Evolutionary conservation across 768 basidiomycete species (phyloP).

Genomic region (Macrolepiota albuminosa): DNA sequence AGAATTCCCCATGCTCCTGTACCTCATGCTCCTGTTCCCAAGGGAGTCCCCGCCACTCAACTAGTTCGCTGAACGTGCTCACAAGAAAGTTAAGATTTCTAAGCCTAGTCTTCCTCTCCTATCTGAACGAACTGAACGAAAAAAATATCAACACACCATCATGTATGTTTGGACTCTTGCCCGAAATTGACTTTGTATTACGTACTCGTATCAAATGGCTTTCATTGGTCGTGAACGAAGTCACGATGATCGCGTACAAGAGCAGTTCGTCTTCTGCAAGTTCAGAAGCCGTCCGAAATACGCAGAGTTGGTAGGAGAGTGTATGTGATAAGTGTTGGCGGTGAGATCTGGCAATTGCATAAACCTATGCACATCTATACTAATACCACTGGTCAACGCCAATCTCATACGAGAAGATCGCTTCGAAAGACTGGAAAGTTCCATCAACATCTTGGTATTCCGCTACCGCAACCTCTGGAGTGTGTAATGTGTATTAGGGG

Average conservation of each 20-base stretch:
- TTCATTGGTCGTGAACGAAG: no score
- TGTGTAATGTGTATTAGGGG: no score
- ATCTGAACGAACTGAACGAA: neutral
- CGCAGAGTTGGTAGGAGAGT: neutral
- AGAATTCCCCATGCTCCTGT: slow-evolving; percentile 62
- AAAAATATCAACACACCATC: neutral
- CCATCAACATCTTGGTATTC: no score
- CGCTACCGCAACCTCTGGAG: no score
- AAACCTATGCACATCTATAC: no score
- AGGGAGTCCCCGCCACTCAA: slow-evolving; percentile 47
- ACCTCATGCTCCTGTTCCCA: slow-evolving; percentile 60
- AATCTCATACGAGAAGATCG: no score
- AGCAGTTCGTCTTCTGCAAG: neutral
- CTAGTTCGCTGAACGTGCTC: slow-evolving; percentile 30
- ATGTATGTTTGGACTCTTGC: neutral
- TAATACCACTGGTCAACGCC: no score
- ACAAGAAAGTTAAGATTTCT: neutral
- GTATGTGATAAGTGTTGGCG: neutral
- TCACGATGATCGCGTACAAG: neutral
- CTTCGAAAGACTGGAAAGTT: no score
- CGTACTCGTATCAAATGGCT: neutral
- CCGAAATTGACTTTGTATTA: neutral
- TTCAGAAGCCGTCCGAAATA: neutral
- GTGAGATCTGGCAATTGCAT: no score
- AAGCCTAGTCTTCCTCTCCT: no score